Base-by-base conservation (phyloP, 768 basidiomycete species). In the Cyclocybe cylindracea region DNA sequence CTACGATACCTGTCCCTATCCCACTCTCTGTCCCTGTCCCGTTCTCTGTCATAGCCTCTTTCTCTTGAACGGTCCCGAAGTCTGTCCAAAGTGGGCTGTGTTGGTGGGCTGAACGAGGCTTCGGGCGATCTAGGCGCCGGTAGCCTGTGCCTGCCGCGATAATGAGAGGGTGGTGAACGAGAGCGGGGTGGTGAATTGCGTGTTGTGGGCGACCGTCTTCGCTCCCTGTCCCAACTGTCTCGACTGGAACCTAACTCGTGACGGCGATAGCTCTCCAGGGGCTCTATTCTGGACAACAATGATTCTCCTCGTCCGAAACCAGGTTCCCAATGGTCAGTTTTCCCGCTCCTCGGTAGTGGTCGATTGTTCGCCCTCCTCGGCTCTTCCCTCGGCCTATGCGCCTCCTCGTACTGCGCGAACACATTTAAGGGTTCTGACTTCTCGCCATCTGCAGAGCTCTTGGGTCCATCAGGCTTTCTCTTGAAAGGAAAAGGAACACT, bases 401-500 rank as follows among this genome's bases (percentile, higher is more conserved):
- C 79, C 38, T 80, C 78, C 37, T 81, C 79, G 37, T 68, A 64
- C 42, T 76, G 70, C 10, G 47, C 50, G 34, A 61, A 59, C 8
- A 61, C 57, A 50, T 61, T 61, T 39, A 39, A 29, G 7, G 52
- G n/a, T 4, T 36, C 5, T 11, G 10, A 24, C 39, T 49, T n/a
- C n/a, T 48, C 49, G 4, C 13, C 44, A n/a, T 44, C 35, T 35
- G 51, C 5, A 14, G 32, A 56, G 50, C 56, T 64, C 35, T 57
- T 65, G 10, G 57, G 24, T 6, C 55, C 37, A 36, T 71, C 76
- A 39, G 16, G 51, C 57, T 74, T 80, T 64, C 73, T 78, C 70
- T 91, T 91, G 74, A 91, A 91, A 1, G 90, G 90, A 67, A 89
- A 91, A 7, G 86, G 82, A 18, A 89, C 60, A 10, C 43, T 50